Conservation (phyloP, 2,329 filamentous ascomycete species). For the Cordyceps cateniannulata region DNA sequence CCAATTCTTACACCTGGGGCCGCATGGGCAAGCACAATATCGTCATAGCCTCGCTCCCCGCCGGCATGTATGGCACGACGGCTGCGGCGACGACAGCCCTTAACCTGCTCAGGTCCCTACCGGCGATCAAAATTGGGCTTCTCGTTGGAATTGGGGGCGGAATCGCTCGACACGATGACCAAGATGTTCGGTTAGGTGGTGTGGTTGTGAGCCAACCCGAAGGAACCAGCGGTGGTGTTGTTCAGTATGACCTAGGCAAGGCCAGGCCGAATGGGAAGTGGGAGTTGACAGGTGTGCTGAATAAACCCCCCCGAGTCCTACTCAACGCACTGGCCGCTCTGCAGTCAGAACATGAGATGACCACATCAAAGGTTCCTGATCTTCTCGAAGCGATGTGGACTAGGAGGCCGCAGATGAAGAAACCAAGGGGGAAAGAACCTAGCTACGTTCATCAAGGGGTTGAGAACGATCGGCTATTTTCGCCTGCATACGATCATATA, state of each 20-base stretch:
- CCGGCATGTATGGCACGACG: slow-evolving; percentile 12
- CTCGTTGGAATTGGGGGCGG: slow-evolving; percentile 16
- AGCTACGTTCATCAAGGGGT: slow-evolving; percentile 16
- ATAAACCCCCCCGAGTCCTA: slow-evolving; percentile 12
- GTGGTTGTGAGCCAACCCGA: slow-evolving; percentile 21
- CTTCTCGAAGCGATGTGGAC: no score
- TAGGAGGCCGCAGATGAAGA: no score
- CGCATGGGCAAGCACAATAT: slow-evolving; percentile 19
- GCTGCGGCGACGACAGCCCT: slow-evolving; percentile 13
- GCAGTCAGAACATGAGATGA: no score
- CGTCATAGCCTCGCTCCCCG: slow-evolving; percentile 16
- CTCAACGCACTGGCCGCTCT: slow-evolving; percentile 14
- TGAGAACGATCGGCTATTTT: slow-evolving; percentile 16
- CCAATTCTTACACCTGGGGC: slow-evolving; percentile 22
- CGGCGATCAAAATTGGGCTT: slow-evolving; percentile 14
- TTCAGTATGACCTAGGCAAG: slow-evolving; percentile 22
- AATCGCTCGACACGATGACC: neutral
- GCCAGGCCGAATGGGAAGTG: neutral
- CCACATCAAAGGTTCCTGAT: no score
- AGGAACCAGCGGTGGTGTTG: slow-evolving; percentile 14
- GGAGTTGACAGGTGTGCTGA: slow-evolving; percentile 12
- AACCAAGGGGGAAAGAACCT: no score
- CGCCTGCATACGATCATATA: slow-evolving; percentile 6
- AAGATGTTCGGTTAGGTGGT: slow-evolving; percentile 23
- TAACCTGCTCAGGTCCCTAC: slow-evolving; percentile 14